Evolutionary conservation across 2,329 filamentous ascomycete species (phyloP).

Genomic region (Pseudogymnoascus sp.): DNA sequence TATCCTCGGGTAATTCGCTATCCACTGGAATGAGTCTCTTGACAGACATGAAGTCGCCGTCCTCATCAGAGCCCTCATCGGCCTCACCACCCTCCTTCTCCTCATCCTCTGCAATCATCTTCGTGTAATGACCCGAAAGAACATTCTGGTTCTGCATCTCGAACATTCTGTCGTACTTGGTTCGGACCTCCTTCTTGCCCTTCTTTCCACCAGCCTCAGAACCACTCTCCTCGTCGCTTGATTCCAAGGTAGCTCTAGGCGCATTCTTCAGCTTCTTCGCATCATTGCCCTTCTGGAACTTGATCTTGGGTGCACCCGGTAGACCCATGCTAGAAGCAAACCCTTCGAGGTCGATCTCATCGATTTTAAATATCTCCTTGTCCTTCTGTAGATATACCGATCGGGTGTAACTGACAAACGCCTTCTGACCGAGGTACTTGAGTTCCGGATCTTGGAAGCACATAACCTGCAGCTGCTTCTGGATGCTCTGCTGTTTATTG

Average conservation of each 20-base stretch:
- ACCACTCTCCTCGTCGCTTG: conserved; percentile 48
- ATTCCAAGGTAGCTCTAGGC: conserved; percentile 58
- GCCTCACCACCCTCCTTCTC: conserved; percentile 37
- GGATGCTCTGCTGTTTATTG: conserved; percentile 83
- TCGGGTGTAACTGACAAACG: conserved; percentile 83
- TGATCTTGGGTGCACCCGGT: conserved; percentile 86
- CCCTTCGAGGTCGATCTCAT: conserved; percentile 75
- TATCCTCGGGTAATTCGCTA: conserved; percentile 40
- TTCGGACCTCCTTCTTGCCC: conserved; percentile 66
- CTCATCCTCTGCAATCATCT: conserved; percentile 63
- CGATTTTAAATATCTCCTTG: conserved; percentile 83
- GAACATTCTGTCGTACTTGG: conserved; percentile 98
- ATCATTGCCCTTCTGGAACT: conserved; percentile 85
- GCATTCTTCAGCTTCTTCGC: conserved; percentile 84
- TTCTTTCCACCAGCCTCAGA: conserved; percentile 46
- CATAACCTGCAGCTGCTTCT: conserved; percentile 82
- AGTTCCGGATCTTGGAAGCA: conserved; percentile 91
- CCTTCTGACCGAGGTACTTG: conserved; percentile 93
- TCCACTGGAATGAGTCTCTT: conserved; percentile 78
- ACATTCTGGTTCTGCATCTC: conserved; percentile 94
- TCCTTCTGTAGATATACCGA: conserved; percentile 84
- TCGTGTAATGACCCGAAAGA: conserved; percentile 86
- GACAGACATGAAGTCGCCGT: conserved; percentile 79
- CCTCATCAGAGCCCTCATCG: conserved; percentile 49
- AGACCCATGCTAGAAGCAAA: conserved; percentile 81